Evolutionary conservation across 2,329 filamentous ascomycete genomes (phyloP), one percentile per base, ranked within the genome.

Genomic region (Venturia pyrina): DNA sequence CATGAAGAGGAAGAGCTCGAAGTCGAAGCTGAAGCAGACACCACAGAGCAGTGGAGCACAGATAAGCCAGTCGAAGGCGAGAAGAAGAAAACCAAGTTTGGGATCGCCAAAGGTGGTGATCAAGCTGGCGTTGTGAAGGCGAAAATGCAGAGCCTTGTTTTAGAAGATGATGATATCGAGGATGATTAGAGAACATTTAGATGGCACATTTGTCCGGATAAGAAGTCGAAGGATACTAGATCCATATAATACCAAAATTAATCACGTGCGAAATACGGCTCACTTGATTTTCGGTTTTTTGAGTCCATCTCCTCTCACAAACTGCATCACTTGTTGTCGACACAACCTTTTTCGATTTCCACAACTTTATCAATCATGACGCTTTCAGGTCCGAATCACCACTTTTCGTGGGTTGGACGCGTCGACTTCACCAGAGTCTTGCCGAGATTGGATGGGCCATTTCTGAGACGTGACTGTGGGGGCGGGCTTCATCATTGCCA

Each of bases 151-250:
- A 72, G 71, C 50, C 69, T 80, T n/a, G 72, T 80, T 63, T 70
- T 81, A 21, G 78, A 77, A 66, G 79, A 80, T 69, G 79, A 81
- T 71, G 79, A 81, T 71, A 80, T 81, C 66, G 78, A 79, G 67
- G 79, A 81, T 50, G 64, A 66, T 40, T 66, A 62, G 41, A 44
- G 17, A 15, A 21, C 5, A 50, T 21, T 37, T n/a, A 15, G 13
- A 28, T 24, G 48, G 21, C 11, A 53, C 48, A n/a, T 19, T 34
- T 59, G 19, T 37, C 40, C 8, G 28, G n/a, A 59, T 59, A 37
- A n/a, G 53, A 34, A 37, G 19, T 3, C 5, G 19, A 7, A 37
- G 24, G 2, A 32, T 28, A 32, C 24, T 28, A 17, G 32, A 13
- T 13, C 15, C 21, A 28, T 3, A 56, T 53, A 2, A 24, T 13